Evolutionary conservation across 345 rosid species (phyloP), one percentile per base, ranked within the genome.

Genomic region (Rhodomyrtus tomentosa): DNA sequence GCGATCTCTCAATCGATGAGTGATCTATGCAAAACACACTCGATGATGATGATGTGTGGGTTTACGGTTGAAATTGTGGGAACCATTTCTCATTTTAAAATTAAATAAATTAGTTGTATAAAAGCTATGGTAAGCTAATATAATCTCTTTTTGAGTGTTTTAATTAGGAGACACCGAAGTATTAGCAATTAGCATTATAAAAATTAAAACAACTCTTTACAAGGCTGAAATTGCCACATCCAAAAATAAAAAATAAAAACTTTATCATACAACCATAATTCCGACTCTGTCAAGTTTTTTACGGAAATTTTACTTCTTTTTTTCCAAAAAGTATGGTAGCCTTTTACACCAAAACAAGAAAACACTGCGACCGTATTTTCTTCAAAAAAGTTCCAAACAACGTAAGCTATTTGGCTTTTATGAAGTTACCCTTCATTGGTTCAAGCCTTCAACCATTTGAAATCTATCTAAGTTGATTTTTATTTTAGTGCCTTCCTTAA

Each of bases 21-120:
- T 45, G 10, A 0, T 40, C 5, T 40, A 40, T 40, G 42, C 2
- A 45, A 45, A 45, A 45, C 48, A 45, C 2, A 10, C n/a, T n/a
- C n/a, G n/a, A n/a, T 10, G 48, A 45, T 45, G 2, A 48, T 10
- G 3, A 7, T 48, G 50, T 2, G 2, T 48, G 12, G 10, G 11
- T 10, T 3, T 48, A 48, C 13, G 3, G 50, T 10, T 48, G 3
- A 48, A 0, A 48, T 48, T 48, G 50, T 48, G 4, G 3, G 14
- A 49, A 49, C 0, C 50, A 49, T 49, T 49, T 49, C 14, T 4
- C 50, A 68, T 68, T 18, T 32, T 68, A 1, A 62, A 62, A 32
- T 68, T 2, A 16, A 8, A 5, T 38, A 16, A 68, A 32, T 32
- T 2, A 0, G 29, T 18, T 29, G 16, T 59, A 1, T 14, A 0